Conservation (phyloP, 345 rosid species). For the Arabis alpina region DNA sequence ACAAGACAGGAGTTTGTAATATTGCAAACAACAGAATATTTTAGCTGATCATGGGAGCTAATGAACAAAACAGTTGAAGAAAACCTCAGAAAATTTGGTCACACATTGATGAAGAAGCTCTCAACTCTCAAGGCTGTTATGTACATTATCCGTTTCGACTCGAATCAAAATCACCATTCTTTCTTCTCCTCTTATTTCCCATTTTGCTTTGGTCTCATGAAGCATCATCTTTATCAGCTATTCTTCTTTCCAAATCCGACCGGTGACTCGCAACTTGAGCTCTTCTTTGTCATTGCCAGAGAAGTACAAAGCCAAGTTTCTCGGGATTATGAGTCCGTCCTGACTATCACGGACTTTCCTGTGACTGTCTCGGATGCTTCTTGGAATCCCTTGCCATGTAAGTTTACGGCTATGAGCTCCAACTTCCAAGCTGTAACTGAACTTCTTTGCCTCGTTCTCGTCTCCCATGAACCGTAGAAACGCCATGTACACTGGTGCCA, state of each 20-base stretch:
- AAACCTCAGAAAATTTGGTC: not conserved
- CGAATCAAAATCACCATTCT: conserved; percentile 23
- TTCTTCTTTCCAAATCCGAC: conserved; percentile 90
- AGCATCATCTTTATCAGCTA: conserved; percentile 25
- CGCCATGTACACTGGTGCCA: conserved; percentile 89
- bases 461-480: conserved; percentile 94
- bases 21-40: conserved; percentile 14
- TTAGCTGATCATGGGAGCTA: conserved; percentile 11
- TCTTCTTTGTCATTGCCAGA: conserved; percentile 83
- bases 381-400: conserved; percentile 84
- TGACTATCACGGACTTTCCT: conserved; percentile 88
- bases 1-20: conserved; percentile 25
- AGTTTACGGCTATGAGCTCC: conserved; percentile 78
- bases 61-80: conserved; percentile 16
- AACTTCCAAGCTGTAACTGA: conserved; percentile 83
- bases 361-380: conserved; percentile 89
- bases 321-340: conserved; percentile 79
- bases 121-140: conserved; percentile 34
- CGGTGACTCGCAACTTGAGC: conserved; percentile 81
- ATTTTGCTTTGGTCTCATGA: not conserved
- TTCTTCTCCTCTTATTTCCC: not conserved
- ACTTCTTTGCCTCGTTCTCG: conserved; percentile 80
- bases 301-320: conserved; percentile 85
- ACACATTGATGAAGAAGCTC: conserved; percentile 17
- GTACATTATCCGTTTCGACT: conserved; percentile 35